phyloP scores from a whole-genome alignment of 2,329 filamentous ascomycete species.

The Pseudogymnoascus sp. region DNA sequence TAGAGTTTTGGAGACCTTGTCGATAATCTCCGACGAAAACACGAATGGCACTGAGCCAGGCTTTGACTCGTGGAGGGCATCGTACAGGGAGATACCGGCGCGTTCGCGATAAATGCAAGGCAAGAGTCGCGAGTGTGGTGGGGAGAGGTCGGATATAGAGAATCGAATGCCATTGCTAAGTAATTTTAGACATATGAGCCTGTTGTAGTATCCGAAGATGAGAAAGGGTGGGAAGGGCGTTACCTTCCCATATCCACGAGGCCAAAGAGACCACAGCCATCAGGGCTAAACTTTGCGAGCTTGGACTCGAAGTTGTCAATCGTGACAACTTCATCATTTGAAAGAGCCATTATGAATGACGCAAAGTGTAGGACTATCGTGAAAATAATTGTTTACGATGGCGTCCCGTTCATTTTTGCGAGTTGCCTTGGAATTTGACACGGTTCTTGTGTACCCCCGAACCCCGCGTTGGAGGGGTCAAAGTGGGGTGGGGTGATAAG shows the following conservation, averaged over 20 bases:
- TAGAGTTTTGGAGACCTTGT: slow-evolving; percentile 57
- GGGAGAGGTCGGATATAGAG: slow-evolving; percentile 74
- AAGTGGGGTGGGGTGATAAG: background rate
- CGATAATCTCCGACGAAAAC: slow-evolving; percentile 51
- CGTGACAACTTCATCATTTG: slow-evolving; percentile 22
- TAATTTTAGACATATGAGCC: slow-evolving; percentile 12
- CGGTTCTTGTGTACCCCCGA: background rate
- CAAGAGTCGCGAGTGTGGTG: slow-evolving; percentile 62
- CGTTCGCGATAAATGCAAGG: slow-evolving; percentile 72
- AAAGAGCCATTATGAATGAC: slow-evolving; percentile 15
- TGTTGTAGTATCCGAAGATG: background rate
- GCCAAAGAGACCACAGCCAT: slow-evolving; percentile 22
- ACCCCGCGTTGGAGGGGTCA: slow-evolving; percentile 1
- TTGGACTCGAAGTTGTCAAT: slow-evolving; percentile 24
- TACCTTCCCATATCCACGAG: slow-evolving; percentile 31
- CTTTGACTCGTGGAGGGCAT: slow-evolving; percentile 55
- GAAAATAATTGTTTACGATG: background rate
- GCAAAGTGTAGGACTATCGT: background rate
- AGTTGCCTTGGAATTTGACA: background rate
- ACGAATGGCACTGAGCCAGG: slow-evolving; percentile 26
- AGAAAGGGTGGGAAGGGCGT: background rate
- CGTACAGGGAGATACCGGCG: slow-evolving; percentile 76
- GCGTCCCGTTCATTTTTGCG: background rate
- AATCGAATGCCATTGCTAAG: slow-evolving; percentile 84
- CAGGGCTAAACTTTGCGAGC: slow-evolving; percentile 21